Evolutionary conservation across 2,329 filamentous ascomycete species (phyloP), one percentile per base, ranked within the genome.

Genomic region (Aspergillus viridinutans): DNA sequence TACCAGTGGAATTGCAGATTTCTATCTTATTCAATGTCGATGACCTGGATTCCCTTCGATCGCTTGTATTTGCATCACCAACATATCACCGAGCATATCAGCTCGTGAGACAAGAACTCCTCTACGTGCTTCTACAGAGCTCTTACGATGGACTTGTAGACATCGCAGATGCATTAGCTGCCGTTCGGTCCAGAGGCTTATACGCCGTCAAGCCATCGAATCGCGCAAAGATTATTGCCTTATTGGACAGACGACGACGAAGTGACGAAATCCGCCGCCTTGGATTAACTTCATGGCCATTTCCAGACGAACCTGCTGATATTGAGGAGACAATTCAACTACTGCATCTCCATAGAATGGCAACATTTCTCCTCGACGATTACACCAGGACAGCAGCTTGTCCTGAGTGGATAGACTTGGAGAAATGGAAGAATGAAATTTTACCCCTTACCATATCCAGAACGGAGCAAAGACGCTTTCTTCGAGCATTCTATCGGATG

Each of bases 1-100:
- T 67, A 5, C 63, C 64, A 17, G 38, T 49, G 4, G 64, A 67
- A 52, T 25, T 67, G 25, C 54, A 54, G 6, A 57, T 65, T 49
- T 48, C 47, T 12, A 60, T 67, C 17, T 43, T 67, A 10, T 56
- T 52, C 4, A 38, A 49, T 32, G 35, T 62, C 6, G 49, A 51
- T 6, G 57, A 67, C 21, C 21, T 61, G 0, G 21, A 49, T 25
- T 51, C 58, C 7, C 55, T 68, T 3, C 54, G 50, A n/a, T 60
- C 57, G 9, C 29, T 66, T 4, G 56, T 59, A 4, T 53, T 55
- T 25, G 57, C 61, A n/a, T 67, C 65, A 25, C 54, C 56, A 0
- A 6, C n/a, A 20, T 61, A 55, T 25, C 50, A 66, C 20, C 51
- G 57, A 8, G 54, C 54, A 29, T 68, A 66, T 50, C 21, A 32